Conservation (phyloP, 495 filamentous ascomycete genomes). For the Collariella sp. region DNA sequence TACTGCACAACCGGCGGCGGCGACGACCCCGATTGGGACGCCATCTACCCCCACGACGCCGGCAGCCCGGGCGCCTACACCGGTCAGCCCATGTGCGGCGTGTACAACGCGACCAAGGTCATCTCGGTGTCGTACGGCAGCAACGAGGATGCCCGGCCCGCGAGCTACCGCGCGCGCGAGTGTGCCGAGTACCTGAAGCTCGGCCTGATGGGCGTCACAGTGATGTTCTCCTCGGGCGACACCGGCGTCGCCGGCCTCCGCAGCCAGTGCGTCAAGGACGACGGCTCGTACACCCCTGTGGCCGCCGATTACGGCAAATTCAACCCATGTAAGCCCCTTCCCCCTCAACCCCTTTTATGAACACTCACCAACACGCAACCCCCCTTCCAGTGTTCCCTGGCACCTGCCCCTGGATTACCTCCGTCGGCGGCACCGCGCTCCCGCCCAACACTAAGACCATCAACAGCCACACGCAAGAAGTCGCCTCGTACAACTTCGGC, state of each 20-base stretch:
- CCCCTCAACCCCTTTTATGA: not conserved
- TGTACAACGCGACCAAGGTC: slow-evolving; percentile 26
- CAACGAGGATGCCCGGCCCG: slow-evolving; percentile 21
- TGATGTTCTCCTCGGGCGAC: slow-evolving; percentile 52
- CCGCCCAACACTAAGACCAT: slow-evolving; percentile 3
- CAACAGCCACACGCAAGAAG: slow-evolving; percentile 3
- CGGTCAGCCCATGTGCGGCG: slow-evolving; percentile 42
- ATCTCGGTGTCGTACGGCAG: slow-evolving; percentile 28
- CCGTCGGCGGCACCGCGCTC: slow-evolving; percentile 36
- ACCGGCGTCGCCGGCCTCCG: slow-evolving; percentile 39
- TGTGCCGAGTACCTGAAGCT: slow-evolving; percentile 50
- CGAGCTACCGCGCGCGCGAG: slow-evolving; percentile 20
- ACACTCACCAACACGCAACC: too few relatives aligned
- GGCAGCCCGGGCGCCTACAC: slow-evolving; percentile 10
- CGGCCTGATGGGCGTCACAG: slow-evolving; percentile 48
- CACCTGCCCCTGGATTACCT: slow-evolving; percentile 40
- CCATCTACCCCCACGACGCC: slow-evolving; percentile 41
- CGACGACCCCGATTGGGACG: slow-evolving; percentile 38
- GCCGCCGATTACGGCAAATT: slow-evolving; percentile 13
- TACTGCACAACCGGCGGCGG: slow-evolving; percentile 43
- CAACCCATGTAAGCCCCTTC: slow-evolving; percentile 10
- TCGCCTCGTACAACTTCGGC: slow-evolving; percentile 25
- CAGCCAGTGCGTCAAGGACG: slow-evolving; percentile 9
- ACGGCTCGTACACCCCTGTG: slow-evolving; percentile 7
- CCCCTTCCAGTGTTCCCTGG: slow-evolving; percentile 24